phyloP scores from a whole-genome alignment of 2,329 filamentous ascomycete species.

The Aspergillus costaricaensis region DNA sequence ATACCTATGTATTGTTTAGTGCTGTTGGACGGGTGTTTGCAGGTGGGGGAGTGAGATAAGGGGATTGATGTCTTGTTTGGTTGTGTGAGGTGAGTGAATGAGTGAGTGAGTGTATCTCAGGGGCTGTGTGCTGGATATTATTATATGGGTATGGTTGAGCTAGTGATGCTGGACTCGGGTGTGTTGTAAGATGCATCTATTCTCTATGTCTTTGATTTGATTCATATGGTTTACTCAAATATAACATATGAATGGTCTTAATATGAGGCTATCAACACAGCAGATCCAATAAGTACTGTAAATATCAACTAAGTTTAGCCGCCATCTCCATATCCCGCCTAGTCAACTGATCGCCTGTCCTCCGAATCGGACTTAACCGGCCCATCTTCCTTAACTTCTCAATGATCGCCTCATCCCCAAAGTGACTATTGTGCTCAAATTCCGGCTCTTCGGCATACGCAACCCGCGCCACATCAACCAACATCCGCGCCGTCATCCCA shows the following conservation, averaged over 20 bases:
- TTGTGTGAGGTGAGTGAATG: not conserved
- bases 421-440: slow-evolving; percentile 71
- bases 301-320: slow-evolving; percentile 24
- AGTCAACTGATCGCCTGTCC: slow-evolving; percentile 55
- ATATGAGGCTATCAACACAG: not conserved
- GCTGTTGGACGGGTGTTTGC: not conserved
- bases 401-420: slow-evolving; percentile 69
- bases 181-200: not conserved
- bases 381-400: slow-evolving; percentile 57
- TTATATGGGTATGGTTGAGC: not conserved
- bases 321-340: slow-evolving; percentile 54
- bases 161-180: not conserved
- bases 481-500: slow-evolving; percentile 89
- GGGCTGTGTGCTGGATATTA: not conserved
- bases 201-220: not conserved
- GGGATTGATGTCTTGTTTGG: not conserved
- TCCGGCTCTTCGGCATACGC: slow-evolving; percentile 82
- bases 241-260: too few species aligned
- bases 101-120: not conserved
- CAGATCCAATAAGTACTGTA: not conserved
- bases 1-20: not conserved
- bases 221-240: too few species aligned
- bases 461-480: slow-evolving; percentile 83
- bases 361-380: slow-evolving; percentile 54
- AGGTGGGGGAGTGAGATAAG: too few species aligned